Evolutionary conservation across 2,329 filamentous ascomycete species (phyloP), one percentile per base, ranked within the genome.

Genomic region (Alternaria tenuissima): DNA sequence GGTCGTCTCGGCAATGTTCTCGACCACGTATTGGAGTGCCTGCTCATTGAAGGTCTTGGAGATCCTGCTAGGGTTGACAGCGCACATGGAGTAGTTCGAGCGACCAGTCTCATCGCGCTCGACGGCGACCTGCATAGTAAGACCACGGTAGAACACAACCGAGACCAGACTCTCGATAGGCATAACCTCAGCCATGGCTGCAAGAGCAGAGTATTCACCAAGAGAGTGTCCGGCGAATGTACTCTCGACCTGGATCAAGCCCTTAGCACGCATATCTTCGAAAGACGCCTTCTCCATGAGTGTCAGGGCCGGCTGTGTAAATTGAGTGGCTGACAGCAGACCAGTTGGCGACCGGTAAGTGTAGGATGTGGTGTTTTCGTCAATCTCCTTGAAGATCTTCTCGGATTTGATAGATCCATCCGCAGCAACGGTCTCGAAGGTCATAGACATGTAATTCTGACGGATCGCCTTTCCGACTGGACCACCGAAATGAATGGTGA

Each of bases 251-350:
- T 97, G 93, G 32, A 99, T 94, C 34, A 99, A 88, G 63, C 96
- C 95, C 86, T 97, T 98, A 72, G 93, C 87, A 76, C 93, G 93
- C 95, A 99, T 98, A 80, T 99, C 96, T 82, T 98, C 95, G 72
- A 99, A 99, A 73, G 93, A 96, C 61, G 95, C 95, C 87, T 99
- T 99, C 85, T 99, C 95, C 96, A 99, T 99, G 51, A 99, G 87
- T 0, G 95, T 99, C 71, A 99, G 84, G 52, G 95, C 95, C 34
- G 95, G 95, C 81, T 99, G 95, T 0, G 95, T 99, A 84, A 99
- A 99, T 78, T 99, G 95, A 5, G 95, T 99, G 4, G 96, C 95
- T 38, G 95, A 99, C 39, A 99, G 87, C 55, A 99, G 87, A 74
- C 95, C 95, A 3, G 92, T 96, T 1, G 95, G 95, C 12, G 95